Evolutionary conservation across 352 stramenopile genomes (phyloP).

Genomic region (Salisapilia sapeloensis): DNA sequence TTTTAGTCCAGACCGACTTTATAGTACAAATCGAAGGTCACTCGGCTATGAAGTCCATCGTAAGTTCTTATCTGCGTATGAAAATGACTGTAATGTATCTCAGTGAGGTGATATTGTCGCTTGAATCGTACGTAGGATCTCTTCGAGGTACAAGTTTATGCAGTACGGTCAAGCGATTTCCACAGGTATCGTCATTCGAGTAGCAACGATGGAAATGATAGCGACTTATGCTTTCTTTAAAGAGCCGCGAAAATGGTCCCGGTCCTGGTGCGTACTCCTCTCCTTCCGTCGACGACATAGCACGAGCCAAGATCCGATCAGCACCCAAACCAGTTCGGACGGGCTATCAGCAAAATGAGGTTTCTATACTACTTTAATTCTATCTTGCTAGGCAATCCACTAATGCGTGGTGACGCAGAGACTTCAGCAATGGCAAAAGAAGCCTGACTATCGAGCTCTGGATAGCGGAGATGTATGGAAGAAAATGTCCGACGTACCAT

Average conservation of each 20-base stretch:
- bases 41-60: slow-evolving; percentile 50
- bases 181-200: slow-evolving; percentile 10
- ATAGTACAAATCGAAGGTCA: slow-evolving; percentile 33
- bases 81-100: neutral
- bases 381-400: no score
- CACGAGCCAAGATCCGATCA: no score
- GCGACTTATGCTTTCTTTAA: no score
- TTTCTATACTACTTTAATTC: no score
- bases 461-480: slow-evolving; percentile 42
- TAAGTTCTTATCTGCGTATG: slow-evolving; percentile 6
- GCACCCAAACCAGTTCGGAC: no score
- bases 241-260: no score
- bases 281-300: no score
- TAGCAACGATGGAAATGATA: no score
- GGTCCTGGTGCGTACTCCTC: no score
- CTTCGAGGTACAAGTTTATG: slow-evolving; percentile 49
- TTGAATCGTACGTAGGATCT: slow-evolving; percentile 15
- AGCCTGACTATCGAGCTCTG: slow-evolving; percentile 22
- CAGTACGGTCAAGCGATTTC: slow-evolving; percentile 43
- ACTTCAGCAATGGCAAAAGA: slow-evolving; percentile 22
- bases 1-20: slow-evolving; percentile 39
- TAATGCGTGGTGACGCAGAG: no score
- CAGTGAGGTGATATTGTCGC: neutral
- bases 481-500: slow-evolving; percentile 39
- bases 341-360: no score